These are phyloP conservation scores for Candida maltosa DNA, from an alignment of 805 yeast species.

Conservation along the genomic window DNA sequence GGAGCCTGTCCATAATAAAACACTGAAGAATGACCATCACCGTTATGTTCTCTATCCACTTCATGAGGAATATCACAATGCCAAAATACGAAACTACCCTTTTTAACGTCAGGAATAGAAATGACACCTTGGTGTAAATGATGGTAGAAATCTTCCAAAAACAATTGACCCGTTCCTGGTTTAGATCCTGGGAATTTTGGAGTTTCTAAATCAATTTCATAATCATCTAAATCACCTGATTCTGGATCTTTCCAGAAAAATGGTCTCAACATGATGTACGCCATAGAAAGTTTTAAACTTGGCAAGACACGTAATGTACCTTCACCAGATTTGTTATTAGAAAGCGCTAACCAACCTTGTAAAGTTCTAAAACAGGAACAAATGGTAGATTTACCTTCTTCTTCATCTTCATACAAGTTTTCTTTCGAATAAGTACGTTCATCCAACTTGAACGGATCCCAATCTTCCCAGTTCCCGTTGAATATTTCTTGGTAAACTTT, in stretches of 20 bases:
- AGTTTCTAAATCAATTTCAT: slow-evolving; percentile 25
- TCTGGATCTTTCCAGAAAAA: slow-evolving; percentile 24
- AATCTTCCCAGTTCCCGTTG: slow-evolving; percentile 40
- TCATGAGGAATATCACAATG: slow-evolving; percentile 41
- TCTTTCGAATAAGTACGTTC: slow-evolving; percentile 29
- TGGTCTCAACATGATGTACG: slow-evolving; percentile 39
- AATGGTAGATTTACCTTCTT: slow-evolving; percentile 11
- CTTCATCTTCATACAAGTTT: slow-evolving; percentile 24
- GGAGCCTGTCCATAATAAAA: slow-evolving; percentile 37
- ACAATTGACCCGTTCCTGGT: slow-evolving; percentile 35
- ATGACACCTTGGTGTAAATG: slow-evolving; percentile 31
- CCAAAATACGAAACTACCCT: slow-evolving; percentile 45
- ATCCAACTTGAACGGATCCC: slow-evolving; percentile 36
- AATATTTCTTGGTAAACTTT: slow-evolving; percentile 32
- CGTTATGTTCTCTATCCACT: slow-evolving; percentile 35
- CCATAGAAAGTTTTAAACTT: slow-evolving; percentile 27
- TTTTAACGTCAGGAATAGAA: slow-evolving; percentile 33
- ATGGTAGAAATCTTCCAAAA: slow-evolving; percentile 23
- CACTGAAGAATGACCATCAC: slow-evolving; percentile 36
- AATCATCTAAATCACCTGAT: slow-evolving; percentile 17
- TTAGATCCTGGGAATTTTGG: slow-evolving; percentile 35
- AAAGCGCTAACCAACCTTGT: slow-evolving; percentile 45
- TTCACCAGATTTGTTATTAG: slow-evolving; percentile 31
- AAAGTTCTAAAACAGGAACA: slow-evolving; percentile 38
- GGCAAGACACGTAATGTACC: slow-evolving; percentile 41